A percentile compares a stretch with the other conserved stretches of the same genome.
These are phyloP conservation scores for Royoungia palumana DNA, from an alignment of 768 basidiomycete species.

Conservation along the genomic window DNA sequence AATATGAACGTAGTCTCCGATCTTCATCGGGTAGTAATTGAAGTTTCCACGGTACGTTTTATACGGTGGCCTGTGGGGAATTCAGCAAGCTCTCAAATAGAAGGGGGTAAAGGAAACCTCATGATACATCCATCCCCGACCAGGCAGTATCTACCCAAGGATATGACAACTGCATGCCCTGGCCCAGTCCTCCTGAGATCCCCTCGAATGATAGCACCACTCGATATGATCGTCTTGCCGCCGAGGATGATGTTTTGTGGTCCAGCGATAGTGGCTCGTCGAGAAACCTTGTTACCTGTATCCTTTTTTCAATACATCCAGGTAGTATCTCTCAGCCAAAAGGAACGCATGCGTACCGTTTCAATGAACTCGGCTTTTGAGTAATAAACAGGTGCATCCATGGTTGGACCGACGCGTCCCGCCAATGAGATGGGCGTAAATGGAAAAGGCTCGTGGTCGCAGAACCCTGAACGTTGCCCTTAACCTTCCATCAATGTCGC, in stretches of 20 bases:
- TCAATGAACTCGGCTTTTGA: constrained; percentile 84
- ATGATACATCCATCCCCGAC: constrained; percentile 89
- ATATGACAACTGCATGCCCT: constrained; percentile 91
- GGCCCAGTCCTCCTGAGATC: constrained; percentile 87
- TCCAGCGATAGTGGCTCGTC: constrained; percentile 86
- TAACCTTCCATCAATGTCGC: neutral
- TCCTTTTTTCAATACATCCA: constrained; percentile 49
- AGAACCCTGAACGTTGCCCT: too few relatives aligned
- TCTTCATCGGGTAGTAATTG: constrained; percentile 98
- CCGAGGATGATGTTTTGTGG: constrained; percentile 96
- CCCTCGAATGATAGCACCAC: constrained; percentile 86
- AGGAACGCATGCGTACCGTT: constrained; percentile 51
- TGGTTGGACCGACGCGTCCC: constrained; percentile 28
- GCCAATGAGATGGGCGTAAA: neutral
- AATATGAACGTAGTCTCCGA: constrained; percentile 93
- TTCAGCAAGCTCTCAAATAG: neutral
- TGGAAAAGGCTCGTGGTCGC: too few relatives aligned
- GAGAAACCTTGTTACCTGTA: constrained; percentile 94
- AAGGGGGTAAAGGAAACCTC: constrained; percentile 48
- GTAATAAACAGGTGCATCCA: constrained; percentile 78
- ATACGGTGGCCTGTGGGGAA: constrained; percentile 63
- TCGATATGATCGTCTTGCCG: constrained; percentile 94
- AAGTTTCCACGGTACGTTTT: constrained; percentile 88
- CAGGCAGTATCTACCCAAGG: constrained; percentile 88
- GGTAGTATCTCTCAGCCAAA: neutral